Percentiles rank a stretch among this genome's conserved stretches.
phyloP scores from a whole-genome alignment of 495 filamentous ascomycete genomes.

The Ascodesmis nigricans region DNA sequence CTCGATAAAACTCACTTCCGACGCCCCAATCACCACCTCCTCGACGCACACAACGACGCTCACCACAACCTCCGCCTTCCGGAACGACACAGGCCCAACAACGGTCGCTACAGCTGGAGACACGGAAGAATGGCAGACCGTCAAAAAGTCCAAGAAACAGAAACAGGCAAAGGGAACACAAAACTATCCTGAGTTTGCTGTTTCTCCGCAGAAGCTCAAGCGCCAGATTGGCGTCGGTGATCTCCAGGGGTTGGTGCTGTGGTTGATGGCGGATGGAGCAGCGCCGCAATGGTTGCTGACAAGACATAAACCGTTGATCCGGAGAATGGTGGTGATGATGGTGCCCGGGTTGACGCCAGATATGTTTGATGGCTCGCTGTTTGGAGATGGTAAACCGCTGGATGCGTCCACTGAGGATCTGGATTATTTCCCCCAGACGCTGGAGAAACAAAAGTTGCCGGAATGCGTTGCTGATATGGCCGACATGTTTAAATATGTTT shows the following conservation, averaged over 20 bases:
- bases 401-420: constrained; percentile 12
- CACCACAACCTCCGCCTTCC: neutral
- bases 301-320: constrained; percentile 44
- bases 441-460: constrained; percentile 39
- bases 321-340: constrained; percentile 80
- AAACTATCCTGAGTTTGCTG: constrained; percentile 53
- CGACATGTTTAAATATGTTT: constrained; percentile 67
- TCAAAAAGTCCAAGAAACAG: constrained; percentile 15
- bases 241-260: constrained; percentile 63
- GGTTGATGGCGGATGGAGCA: constrained; percentile 63
- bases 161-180: constrained; percentile 3
- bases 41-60: too few species aligned
- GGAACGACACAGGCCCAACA: neutral
- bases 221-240: constrained; percentile 53
- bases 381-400: neutral
- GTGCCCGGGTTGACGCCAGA: constrained; percentile 73
- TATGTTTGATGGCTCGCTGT: constrained; percentile 58
- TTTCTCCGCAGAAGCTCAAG: constrained; percentile 45
- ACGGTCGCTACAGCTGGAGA: neutral
- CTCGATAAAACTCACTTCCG: neutral
- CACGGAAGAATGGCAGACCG: constrained; percentile 12
- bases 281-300: constrained; percentile 64
- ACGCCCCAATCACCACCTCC: neutral
- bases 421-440: constrained; percentile 49
- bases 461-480: constrained; percentile 43